Percentiles rank a stretch among this genome's conserved stretches.
These are phyloP conservation scores for Anisodus acutangulus DNA, from an alignment of 257 asterid species.

Conservation along the genomic window DNA sequence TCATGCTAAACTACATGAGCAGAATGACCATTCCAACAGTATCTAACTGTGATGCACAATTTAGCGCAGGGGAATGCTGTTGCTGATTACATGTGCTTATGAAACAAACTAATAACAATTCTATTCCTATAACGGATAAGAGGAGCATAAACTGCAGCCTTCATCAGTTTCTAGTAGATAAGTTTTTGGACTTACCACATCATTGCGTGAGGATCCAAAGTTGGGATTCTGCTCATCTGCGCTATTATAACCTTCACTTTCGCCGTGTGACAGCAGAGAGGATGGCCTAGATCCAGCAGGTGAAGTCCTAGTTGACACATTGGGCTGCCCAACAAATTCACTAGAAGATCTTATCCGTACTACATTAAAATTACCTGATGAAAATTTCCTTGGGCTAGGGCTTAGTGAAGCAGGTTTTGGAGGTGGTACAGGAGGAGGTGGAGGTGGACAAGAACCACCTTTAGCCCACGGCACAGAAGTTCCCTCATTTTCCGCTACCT, in stretches of 20 bases:
- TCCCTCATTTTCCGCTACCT: conserved; percentile 61
- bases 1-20: neutral
- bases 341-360: conserved; percentile 65
- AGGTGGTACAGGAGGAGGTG: conserved; percentile 97
- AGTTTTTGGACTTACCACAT: conserved; percentile 65
- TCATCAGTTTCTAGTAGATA: conserved; percentile 4
- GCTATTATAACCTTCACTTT: conserved; percentile 95
- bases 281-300: conserved; percentile 93
- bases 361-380: conserved; percentile 54
- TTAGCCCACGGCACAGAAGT: conserved; percentile 57
- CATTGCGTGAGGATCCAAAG: conserved; percentile 74
- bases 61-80: neutral
- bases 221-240: conserved; percentile 85
- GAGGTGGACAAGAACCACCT: conserved; percentile 81
- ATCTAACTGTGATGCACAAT: neutral
- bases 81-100: neutral
- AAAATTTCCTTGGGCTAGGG: conserved; percentile 54
- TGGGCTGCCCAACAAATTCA: conserved; percentile 67
- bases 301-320: conserved; percentile 74
- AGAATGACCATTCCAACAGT: conserved; percentile 9
- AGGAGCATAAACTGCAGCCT: neutral
- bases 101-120: neutral
- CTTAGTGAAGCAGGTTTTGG: conserved; percentile 65
- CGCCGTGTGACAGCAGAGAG: conserved; percentile 88
- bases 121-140: neutral